Evolutionary conservation across 345 rosid genomes (phyloP).

Genomic region (Eucalyptus grandis): DNA sequence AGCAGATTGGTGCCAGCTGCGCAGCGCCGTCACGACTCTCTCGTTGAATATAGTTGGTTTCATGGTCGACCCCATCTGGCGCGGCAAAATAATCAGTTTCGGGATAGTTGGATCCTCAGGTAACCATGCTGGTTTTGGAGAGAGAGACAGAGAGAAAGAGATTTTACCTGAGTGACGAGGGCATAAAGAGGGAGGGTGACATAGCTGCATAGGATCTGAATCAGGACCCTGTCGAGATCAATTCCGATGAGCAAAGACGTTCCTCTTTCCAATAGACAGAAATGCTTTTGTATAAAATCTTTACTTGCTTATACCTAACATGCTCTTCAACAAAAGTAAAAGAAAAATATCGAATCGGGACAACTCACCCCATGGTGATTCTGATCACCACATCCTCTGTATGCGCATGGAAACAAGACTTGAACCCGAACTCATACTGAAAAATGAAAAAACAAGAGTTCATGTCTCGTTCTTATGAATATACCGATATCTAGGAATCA

Average conservation of each 20-base stretch:
- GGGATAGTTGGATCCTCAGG: background rate
- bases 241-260: background rate
- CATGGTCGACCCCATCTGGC: slow-evolving; percentile 90
- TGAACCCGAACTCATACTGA: slow-evolving; percentile 46
- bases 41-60: slow-evolving; percentile 82
- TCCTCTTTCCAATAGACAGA: background rate
- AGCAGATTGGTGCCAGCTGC: slow-evolving; percentile 67
- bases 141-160: background rate
- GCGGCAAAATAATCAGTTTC: background rate
- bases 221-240: slow-evolving; percentile 33
- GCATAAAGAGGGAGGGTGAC: slow-evolving; percentile 95
- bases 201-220: slow-evolving; percentile 86
- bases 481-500: background rate
- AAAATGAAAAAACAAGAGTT: background rate
- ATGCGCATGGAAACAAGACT: slow-evolving; percentile 54
- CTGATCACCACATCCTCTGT: slow-evolving; percentile 45
- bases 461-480: background rate
- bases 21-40: slow-evolving; percentile 51
- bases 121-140: background rate
- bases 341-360: background rate
- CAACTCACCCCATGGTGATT: slow-evolving; percentile 63
- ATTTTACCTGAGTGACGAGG: slow-evolving; percentile 68
- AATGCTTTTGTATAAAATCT: background rate
- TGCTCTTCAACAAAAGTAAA: background rate
- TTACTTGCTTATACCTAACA: background rate